Conservation (phyloP, 73 alveolate species). For the Tetrahymena borealis region DNA sequence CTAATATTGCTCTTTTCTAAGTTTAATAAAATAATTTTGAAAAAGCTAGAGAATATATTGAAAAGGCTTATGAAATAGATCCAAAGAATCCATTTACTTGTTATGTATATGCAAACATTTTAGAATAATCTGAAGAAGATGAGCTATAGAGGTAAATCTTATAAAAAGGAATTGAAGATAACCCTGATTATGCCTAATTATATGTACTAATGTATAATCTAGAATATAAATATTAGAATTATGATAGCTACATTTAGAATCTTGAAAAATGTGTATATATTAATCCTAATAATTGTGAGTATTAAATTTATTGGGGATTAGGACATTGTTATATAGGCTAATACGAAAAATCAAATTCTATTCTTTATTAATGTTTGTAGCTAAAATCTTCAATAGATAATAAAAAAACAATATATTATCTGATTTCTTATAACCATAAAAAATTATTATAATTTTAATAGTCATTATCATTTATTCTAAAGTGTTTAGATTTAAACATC, state of each 20-base stretch:
- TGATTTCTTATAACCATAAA: background rate
- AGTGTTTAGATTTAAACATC: background rate
- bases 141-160: background rate
- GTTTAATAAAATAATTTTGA: background rate
- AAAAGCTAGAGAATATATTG: background rate
- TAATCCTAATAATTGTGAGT: background rate
- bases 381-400: background rate
- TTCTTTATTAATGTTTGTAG: background rate
- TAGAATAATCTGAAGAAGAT: background rate
- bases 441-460: background rate
- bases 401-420: background rate
- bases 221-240: background rate
- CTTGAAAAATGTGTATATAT: background rate
- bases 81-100: background rate
- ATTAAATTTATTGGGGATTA: background rate
- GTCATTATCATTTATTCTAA: background rate
- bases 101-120: background rate
- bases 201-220: background rate
- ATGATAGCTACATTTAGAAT: background rate
- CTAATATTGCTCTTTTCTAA: background rate
- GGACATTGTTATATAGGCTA: background rate
- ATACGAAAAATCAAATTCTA: background rate
- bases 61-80: background rate
- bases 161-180: background rate
- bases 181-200: background rate